phyloP scores from a whole-genome alignment of 768 basidiomycete genomes.

The Leccinellum luteum region DNA sequence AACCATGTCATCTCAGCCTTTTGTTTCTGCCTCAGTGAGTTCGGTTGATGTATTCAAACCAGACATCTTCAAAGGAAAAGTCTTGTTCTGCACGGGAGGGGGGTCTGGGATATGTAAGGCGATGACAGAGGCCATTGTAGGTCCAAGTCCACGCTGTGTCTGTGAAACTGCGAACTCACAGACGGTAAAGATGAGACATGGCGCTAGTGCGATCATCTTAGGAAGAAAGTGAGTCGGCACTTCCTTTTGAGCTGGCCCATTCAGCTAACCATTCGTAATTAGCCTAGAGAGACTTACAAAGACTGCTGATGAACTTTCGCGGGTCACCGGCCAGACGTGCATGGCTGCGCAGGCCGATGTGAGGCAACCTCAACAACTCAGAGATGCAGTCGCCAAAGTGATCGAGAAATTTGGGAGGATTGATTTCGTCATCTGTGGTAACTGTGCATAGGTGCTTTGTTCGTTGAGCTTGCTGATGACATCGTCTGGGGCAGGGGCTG shows the following conservation, averaged over 20 bases:
- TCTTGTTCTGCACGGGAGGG: conserved; percentile 88
- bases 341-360: conserved; percentile 81
- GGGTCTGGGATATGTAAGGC: conserved; percentile 90
- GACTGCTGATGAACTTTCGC: conserved; percentile 68
- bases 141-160: conserved; percentile 19
- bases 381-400: conserved; percentile 71
- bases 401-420: conserved; percentile 80
- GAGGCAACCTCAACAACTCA: conserved; percentile 66
- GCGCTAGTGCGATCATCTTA: conserved; percentile 77
- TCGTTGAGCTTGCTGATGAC: neutral
- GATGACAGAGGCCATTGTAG: conserved; percentile 82
- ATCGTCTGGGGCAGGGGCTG: conserved; percentile 61
- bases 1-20: conserved; percentile 38
- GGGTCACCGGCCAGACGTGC: conserved; percentile 67
- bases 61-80: conserved; percentile 88
- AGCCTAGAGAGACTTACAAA: conserved; percentile 71
- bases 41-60: conserved; percentile 68
- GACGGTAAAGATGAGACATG: conserved; percentile 68
- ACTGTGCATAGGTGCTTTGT: conserved; percentile 15
- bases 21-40: conserved; percentile 45
- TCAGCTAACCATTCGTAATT: neutral
- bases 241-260: neutral
- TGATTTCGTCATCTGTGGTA: conserved; percentile 94
- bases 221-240: conserved; percentile 71
- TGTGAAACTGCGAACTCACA: conserved; percentile 6